A percentile compares a stretch with the other conserved stretches of the same genome.
These are phyloP conservation scores for Mycosphaerelloides madeirae DNA, from an alignment of 2,329 filamentous ascomycete genomes.

Conservation along the genomic window DNA sequence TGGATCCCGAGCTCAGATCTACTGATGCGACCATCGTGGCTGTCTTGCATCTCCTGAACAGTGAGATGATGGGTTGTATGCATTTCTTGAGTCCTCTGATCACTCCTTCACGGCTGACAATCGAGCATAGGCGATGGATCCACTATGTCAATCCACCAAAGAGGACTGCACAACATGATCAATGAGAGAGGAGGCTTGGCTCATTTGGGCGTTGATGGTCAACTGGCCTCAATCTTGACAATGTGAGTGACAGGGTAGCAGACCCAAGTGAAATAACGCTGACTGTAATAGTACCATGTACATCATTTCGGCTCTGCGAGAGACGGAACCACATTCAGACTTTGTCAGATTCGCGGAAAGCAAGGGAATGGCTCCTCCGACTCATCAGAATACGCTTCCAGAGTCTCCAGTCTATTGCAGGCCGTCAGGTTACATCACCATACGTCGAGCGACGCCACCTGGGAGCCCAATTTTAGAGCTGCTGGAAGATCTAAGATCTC, in stretches of 20 bases:
- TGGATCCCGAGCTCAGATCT: slow-evolving; percentile 21
- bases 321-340: slow-evolving; percentile 16
- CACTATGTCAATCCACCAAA: slow-evolving; percentile 24
- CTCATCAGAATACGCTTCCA: slow-evolving; percentile 9
- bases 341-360: slow-evolving; percentile 14
- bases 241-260: slow-evolving; percentile 17
- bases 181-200: slow-evolving; percentile 27
- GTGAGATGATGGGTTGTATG: slow-evolving; percentile 31
- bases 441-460: slow-evolving; percentile 9
- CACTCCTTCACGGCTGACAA: too few species aligned
- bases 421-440: slow-evolving; percentile 12
- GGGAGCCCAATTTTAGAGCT: slow-evolving; percentile 14
- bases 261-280: not conserved
- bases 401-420: slow-evolving; percentile 21
- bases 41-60: slow-evolving; percentile 29
- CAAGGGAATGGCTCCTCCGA: slow-evolving; percentile 4
- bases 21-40: slow-evolving; percentile 30
- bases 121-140: too few species aligned
- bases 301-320: slow-evolving; percentile 19
- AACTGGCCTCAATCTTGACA: slow-evolving; percentile 24
- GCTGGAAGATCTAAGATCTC: slow-evolving; percentile 14
- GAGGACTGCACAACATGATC: slow-evolving; percentile 29
- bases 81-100: too few species aligned
- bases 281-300: slow-evolving; percentile 18
- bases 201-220: slow-evolving; percentile 24